Base-by-base conservation (phyloP, 202 grass and related monocot species). In the Setaria italica region DNA sequence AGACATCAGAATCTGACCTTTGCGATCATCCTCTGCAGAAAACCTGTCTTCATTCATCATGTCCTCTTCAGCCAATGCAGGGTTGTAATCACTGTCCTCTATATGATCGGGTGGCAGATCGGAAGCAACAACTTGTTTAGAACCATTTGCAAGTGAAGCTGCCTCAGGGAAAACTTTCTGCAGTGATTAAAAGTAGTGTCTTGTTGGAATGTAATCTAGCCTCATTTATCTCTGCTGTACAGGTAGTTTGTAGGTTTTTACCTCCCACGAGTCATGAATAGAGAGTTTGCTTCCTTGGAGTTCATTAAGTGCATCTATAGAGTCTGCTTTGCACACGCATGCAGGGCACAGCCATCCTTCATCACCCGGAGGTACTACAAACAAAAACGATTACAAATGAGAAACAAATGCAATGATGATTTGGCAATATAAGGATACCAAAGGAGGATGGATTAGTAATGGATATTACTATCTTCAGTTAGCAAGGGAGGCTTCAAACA, bases 91-190 rank as follows among this genome's bases (percentile, higher is more conserved):
- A 81, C 85, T 79, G 72, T 94, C 87, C 72, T 90, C 92, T 83
- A 89, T 90, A 86, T 89, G 92, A 85, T 90, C 85, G 9, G 79
- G 86, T 7, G 89, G 86, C 43, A 91, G 80, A 88, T 90, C 83
- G 53, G 90, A 91, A 15, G 45, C 47, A 76, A 88, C 88, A 87
- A 58, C 70, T 83, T 91, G 88, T 20, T 82, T 88, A 76, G 85
- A 65, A 76, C 86, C 88, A 91, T 93, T 97, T 7, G 47, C 75
- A 56, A 72, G 39, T 19, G 73, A 84, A 87, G 88, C 90, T 76
- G 90, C 92, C 84, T 99, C 97, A 54, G 97, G 97, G 72, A 99
- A 99, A 80, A 97, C 87, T 90, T 97, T 89, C 97, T 97, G 90
- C 72, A 78, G 49, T 77, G 53, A 97, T 72, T 46, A 82, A 85